phyloP scores from a whole-genome alignment of 768 basidiomycete genomes.

The Coprinopsis sp. region DNA sequence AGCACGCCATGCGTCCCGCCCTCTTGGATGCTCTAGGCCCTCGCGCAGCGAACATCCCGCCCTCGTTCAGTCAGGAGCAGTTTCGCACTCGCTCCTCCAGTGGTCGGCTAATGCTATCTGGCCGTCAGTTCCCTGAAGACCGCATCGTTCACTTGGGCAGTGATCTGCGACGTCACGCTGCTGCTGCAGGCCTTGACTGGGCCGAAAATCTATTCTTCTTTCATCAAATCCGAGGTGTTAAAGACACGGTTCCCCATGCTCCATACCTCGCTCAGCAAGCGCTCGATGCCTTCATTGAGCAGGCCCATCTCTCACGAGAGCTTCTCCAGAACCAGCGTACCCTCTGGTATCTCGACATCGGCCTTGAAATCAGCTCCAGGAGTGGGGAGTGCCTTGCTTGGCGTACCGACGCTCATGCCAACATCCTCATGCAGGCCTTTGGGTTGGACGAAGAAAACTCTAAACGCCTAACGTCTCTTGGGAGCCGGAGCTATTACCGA shows the following conservation, averaged over 20 bases:
- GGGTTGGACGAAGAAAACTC: constrained; percentile 13
- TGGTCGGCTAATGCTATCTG: constrained; percentile 16
- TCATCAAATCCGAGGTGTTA: constrained; percentile 25
- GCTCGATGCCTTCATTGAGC: not conserved
- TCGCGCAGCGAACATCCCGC: constrained; percentile 21
- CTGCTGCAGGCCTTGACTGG: constrained; percentile 11
- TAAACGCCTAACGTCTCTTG: constrained; percentile 15
- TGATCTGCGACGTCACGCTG: constrained; percentile 12
- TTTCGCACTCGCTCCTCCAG: constrained; percentile 15
- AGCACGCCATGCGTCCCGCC: constrained; percentile 21
- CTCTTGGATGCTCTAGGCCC: constrained; percentile 7
- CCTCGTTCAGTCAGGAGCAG: constrained; percentile 16
- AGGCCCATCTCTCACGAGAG: not conserved
- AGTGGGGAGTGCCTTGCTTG: constrained; percentile 23
- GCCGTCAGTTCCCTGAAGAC: constrained; percentile 14
- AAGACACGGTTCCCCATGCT: constrained; percentile 17
- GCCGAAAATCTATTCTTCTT: constrained; percentile 20
- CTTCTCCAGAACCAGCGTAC: not conserved
- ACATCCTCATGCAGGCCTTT: constrained; percentile 15
- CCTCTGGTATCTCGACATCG: constrained; percentile 28
- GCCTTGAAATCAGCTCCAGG: constrained; percentile 19
- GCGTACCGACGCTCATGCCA: constrained; percentile 24
- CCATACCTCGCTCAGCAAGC: not conserved
- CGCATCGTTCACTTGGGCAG: constrained; percentile 9
- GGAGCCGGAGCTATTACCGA: constrained; percentile 18